Evolutionary conservation across 169 alveolate species (phyloP), one percentile per base, ranked within the genome.

Genomic region (Plasmodium inui): DNA sequence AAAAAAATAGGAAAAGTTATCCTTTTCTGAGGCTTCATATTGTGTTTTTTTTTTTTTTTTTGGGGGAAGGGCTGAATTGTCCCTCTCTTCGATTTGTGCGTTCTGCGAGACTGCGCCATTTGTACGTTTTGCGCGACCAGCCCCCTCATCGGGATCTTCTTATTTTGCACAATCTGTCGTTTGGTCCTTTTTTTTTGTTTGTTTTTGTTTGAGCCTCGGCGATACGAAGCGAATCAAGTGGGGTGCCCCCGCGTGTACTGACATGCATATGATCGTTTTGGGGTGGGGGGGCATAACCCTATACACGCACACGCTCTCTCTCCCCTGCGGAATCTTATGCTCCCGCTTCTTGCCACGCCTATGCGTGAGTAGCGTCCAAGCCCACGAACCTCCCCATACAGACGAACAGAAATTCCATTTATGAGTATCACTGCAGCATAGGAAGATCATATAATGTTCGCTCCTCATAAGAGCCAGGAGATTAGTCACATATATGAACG

Each of bases 401-500:
- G 7, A 67, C 37, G 37, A 67, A 67, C 3, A 34, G 34, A 30
- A 46, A 83, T 14, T 53, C 81, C 72, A 57, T 85, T 50, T 85
- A 85, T 85, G 93, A 76, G 78, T 74, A 85, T 85, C 53, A 53
- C 71, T 85, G 57, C 37, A 85, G 44, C 28, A 71, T 71, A 84
- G 92, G 71, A 80, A 28, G n/a, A 74, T 53, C 37, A 53, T 89
- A 89, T 89, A 50, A 89, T 89, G 94, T 89, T 79, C 50, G 83
- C 44, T 46, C 91, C 88, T 86, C 61, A 84, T 96, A 73, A 89
- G 96, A 74, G 76, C 96, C 83, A 79, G 96, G 99, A 97, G 85
- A 95, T 98, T 92, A 96, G 95, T 71, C 98, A 96, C 46, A 92
- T 97, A 67, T 98, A 95, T 83, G 99, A 98, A 88, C 95, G 98